Percentiles rank a stretch among this genome's conserved stretches.
Evolutionary conservation across 768 basidiomycete genomes (phyloP).

Genomic region (Psilocybe sp.): DNA sequence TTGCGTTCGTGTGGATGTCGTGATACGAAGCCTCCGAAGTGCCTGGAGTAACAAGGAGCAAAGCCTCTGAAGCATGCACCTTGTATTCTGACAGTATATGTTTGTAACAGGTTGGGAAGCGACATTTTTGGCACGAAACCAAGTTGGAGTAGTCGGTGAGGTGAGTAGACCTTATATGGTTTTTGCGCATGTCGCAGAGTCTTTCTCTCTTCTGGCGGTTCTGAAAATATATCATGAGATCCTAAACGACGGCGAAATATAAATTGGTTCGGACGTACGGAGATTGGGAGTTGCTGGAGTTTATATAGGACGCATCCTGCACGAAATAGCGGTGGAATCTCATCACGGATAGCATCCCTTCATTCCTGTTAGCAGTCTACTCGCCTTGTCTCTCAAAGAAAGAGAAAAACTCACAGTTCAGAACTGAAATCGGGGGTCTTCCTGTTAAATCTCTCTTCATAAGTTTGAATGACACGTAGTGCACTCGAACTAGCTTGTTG

Average conservation of each 20-base stretch:
- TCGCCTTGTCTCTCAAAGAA: neutral
- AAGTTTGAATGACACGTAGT: conserved; percentile 5
- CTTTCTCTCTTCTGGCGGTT: conserved; percentile 4
- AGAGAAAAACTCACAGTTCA: conserved; percentile 5
- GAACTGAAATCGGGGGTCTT: conserved; percentile 2
- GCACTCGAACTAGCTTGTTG: conserved; percentile 19
- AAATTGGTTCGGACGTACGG: neutral
- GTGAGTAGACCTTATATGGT: conserved; percentile 18
- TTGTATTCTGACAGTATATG: conserved; percentile 30
- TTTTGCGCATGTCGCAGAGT: neutral
- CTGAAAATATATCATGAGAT: neutral
- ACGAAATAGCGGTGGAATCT: conserved; percentile 19
- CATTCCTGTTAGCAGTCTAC: neutral
- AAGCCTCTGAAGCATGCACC: conserved; percentile 38
- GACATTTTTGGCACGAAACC: conserved; percentile 39
- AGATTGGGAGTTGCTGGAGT: conserved; percentile 11
- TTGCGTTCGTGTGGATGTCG: conserved; percentile 22
- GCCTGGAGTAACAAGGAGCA: conserved; percentile 27
- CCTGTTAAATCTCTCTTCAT: conserved; percentile 2
- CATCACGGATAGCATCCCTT: conserved; percentile 4
- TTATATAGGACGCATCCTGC: conserved; percentile 27
- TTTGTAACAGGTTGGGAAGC: conserved; percentile 33
- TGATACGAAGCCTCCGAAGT: conserved; percentile 28
- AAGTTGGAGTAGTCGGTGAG: conserved; percentile 11
- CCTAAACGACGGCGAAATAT: neutral